These are phyloP conservation scores for Phialophora tarda DNA, from an alignment of 2,329 filamentous ascomycete species.

Conservation along the genomic window DNA sequence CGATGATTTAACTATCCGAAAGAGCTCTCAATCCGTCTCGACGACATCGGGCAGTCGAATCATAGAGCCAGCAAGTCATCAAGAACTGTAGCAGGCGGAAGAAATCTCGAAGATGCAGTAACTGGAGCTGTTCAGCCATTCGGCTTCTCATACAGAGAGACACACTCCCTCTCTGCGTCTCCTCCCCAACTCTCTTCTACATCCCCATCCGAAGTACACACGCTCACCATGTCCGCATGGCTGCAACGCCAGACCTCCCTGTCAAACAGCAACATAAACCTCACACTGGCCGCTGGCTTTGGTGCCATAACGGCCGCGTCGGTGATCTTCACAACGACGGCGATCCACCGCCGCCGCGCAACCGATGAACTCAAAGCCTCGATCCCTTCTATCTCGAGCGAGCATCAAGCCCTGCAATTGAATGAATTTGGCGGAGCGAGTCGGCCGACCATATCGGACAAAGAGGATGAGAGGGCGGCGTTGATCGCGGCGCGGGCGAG, in stretches of 20 bases:
- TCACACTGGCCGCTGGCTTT: slow-evolving; percentile 48
- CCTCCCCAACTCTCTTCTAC: neutral
- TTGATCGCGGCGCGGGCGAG: slow-evolving; percentile 65
- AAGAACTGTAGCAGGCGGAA: neutral
- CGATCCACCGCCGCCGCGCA: slow-evolving; percentile 59
- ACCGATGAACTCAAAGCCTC: slow-evolving; percentile 65
- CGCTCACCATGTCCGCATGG: slow-evolving; percentile 33
- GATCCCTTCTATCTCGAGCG: slow-evolving; percentile 48
- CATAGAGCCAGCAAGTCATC: neutral
- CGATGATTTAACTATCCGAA: neutral
- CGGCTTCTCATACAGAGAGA: neutral
- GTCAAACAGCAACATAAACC: slow-evolving; percentile 25
- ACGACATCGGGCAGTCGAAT: neutral
- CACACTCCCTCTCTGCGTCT: neutral
- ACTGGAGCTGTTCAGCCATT: neutral
- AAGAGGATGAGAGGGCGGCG: slow-evolving; percentile 64
- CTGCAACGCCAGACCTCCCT: slow-evolving; percentile 32
- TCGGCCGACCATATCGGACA: slow-evolving; percentile 41
- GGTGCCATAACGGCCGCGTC: slow-evolving; percentile 50
- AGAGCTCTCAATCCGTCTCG: neutral
- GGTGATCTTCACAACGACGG: slow-evolving; percentile 63
- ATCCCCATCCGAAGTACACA: neutral
- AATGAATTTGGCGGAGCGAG: slow-evolving; percentile 54
- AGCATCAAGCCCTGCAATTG: slow-evolving; percentile 47
- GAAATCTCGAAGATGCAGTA: neutral